Conservation (phyloP, 2,329 filamentous ascomycete genomes). For the Fusarium palustre region DNA sequence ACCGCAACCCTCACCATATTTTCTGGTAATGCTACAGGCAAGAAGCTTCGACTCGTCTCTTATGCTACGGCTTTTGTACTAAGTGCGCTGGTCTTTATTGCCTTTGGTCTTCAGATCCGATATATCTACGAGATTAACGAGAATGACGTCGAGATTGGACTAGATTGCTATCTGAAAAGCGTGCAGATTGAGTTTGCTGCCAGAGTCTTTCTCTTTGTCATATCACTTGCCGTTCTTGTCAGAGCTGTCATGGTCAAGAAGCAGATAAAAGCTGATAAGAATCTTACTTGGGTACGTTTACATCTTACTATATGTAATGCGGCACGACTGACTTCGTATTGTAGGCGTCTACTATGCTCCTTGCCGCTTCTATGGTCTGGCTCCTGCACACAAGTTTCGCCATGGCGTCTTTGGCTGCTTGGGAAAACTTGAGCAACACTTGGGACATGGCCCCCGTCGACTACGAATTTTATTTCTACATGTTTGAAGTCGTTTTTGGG, state of each 20-base stretch:
- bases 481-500: constrained; percentile 45
- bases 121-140: no score
- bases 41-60: constrained; percentile 25
- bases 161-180: no score
- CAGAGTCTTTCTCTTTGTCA: no score
- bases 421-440: no score
- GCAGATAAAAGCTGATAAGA: constrained; percentile 22
- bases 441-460: no score
- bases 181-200: no score
- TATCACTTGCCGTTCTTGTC: constrained; percentile 20
- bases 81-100: constrained; percentile 21
- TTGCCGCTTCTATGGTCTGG: constrained; percentile 44
- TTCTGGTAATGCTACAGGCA: constrained; percentile 24
- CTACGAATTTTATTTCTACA: constrained; percentile 15
- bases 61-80: constrained; percentile 36
- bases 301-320: neutral
- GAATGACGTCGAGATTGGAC: no score
- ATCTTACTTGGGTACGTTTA: constrained; percentile 5
- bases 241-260: constrained; percentile 41
- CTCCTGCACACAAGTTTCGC: constrained; percentile 32
- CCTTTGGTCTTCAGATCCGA: constrained; percentile 31
- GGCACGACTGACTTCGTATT: neutral
- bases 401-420: no score
- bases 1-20: constrained; percentile 38
- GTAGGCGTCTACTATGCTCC: constrained; percentile 42